A percentile compares a stretch with the other conserved stretches of the same genome.
phyloP scores from a whole-genome alignment of 1,284 basidiomycete species.

The Ceratobasidium papillatum region DNA sequence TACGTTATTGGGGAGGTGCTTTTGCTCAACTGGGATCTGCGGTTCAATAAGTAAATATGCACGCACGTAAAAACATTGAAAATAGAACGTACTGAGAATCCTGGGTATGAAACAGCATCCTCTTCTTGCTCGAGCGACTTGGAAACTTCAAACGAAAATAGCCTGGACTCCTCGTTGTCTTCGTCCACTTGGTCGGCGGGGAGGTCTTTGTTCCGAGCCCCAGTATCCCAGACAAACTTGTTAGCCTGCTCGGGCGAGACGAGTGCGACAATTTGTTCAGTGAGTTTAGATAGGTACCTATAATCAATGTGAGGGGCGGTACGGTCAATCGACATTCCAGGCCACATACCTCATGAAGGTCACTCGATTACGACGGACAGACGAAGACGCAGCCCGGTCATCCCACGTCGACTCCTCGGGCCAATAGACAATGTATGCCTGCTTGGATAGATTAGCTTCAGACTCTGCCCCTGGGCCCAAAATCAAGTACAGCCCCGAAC shows the following conservation, averaged over 20 bases:
- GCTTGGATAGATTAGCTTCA: neutral
- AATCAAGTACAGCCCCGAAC: constrained; percentile 12
- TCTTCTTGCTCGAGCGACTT: constrained; percentile 44
- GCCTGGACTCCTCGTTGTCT: constrained; percentile 48
- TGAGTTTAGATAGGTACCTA: constrained; percentile 66
- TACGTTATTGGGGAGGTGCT: neutral
- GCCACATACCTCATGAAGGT: constrained; percentile 15
- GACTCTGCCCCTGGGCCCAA: neutral
- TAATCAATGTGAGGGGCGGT: too few species aligned
- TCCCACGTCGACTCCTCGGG: constrained; percentile 45
- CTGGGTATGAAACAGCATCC: constrained; percentile 21
- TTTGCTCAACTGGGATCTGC: constrained; percentile 18
- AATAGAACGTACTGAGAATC: constrained; percentile 38
- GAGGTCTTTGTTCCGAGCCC: neutral
- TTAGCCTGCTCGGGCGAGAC: constrained; percentile 59
- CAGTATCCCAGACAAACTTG: constrained; percentile 28
- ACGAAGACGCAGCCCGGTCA: constrained; percentile 40
- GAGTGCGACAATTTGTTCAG: constrained; percentile 61
- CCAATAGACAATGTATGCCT: constrained; percentile 44
- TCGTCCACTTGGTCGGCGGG: constrained; percentile 56
- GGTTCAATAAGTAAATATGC: neutral
- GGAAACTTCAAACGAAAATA: constrained; percentile 42
- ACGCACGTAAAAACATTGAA: neutral
- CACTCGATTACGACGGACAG: constrained; percentile 42
- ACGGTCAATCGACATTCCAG: too few species aligned